Base-by-base conservation (phyloP, 2,329 filamentous ascomycete genomes). In the Gaeumannomyces sp. region DNA sequence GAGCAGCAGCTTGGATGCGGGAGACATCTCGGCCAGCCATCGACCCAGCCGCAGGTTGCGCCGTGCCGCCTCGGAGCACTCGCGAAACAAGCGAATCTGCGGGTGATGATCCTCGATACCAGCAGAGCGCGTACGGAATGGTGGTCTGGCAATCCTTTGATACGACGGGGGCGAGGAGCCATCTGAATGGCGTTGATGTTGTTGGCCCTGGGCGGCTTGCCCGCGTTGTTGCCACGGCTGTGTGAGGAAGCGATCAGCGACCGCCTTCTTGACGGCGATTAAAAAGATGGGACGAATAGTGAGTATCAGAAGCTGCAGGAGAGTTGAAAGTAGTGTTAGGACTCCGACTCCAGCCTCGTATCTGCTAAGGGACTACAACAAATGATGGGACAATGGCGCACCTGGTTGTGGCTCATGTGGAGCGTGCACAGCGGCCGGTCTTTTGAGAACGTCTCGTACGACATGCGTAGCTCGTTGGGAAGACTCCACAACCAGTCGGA, bases 401-500 rank as follows among this genome's bases (percentile, higher is more conserved):
- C 68, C 70, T 78, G 76, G 66, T 83, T 82, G 69, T 80, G 78
- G 63, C 73, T 72, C 81, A 84, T 82, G 66, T 84, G 81, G 59
- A 84, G 71, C 58, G 77, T 71, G 69, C 77, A 80, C 63, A 74
- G 72, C 8, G 79, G 76, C 27, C 80, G 76, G 66, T 83, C 80
- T 29, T 70, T 71, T 66, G 75, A 76, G 45, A 75, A 65, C 2
- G 71, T 72, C 28, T 75, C 71, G 3, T 73, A 72, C 7, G 72
- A 72, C 35, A 81, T 73, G 61, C 75, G 75, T 2, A 83, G 70
- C 3, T 71, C 67, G 2, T 72, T 65, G 0, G 79, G 79, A 0
- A 83, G 72, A 11, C 71, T 71, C 10, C 71, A 65, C 7, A 70
- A 70, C 81, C 81, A 84, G 22, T 72, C 70, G 4, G 76, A 70